Conservation (phyloP, 768 basidiomycete genomes). For the Tremella mesenterica region DNA sequence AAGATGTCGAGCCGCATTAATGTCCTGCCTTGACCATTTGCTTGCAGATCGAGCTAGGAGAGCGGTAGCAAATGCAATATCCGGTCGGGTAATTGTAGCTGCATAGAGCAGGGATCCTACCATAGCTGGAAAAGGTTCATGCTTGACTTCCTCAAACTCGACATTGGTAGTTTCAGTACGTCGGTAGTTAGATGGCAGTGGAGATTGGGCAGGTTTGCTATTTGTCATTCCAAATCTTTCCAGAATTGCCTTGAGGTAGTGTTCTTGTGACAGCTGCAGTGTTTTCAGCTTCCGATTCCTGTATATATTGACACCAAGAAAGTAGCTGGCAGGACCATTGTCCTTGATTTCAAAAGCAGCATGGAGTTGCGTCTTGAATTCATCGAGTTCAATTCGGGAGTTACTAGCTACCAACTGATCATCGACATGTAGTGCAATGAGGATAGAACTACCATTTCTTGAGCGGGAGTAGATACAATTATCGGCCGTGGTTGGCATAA, state of each 20-base stretch:
- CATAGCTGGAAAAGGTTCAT: constrained; percentile 4
- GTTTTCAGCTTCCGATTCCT: background rate
- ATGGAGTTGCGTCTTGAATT: background rate
- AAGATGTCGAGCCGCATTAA: constrained; percentile 11
- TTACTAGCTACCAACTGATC: constrained; percentile 8
- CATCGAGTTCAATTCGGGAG: background rate
- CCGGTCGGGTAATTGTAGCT: constrained; percentile 12
- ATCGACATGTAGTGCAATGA: constrained; percentile 6
- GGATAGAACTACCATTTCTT: background rate
- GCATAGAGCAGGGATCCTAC: constrained; percentile 12
- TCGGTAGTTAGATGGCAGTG: background rate
- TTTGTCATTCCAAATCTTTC: background rate
- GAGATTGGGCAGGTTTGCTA: background rate
- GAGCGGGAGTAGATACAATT: background rate
- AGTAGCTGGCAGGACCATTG: constrained; percentile 3
- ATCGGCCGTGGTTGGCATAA: constrained; percentile 1
- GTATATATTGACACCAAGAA: no score
- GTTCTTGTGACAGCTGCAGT: background rate
- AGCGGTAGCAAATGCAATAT: constrained; percentile 6
- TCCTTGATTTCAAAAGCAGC: constrained; percentile 7
- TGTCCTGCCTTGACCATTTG: constrained; percentile 4
- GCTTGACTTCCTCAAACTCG: background rate
- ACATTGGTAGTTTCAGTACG: background rate
- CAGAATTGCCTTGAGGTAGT: constrained; percentile 6
- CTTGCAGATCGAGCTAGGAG: constrained; percentile 8